Evolutionary conservation across 176 grass and related monocot species (phyloP), one percentile per base, ranked within the genome.

Genomic region (Aegilops bicornis): DNA sequence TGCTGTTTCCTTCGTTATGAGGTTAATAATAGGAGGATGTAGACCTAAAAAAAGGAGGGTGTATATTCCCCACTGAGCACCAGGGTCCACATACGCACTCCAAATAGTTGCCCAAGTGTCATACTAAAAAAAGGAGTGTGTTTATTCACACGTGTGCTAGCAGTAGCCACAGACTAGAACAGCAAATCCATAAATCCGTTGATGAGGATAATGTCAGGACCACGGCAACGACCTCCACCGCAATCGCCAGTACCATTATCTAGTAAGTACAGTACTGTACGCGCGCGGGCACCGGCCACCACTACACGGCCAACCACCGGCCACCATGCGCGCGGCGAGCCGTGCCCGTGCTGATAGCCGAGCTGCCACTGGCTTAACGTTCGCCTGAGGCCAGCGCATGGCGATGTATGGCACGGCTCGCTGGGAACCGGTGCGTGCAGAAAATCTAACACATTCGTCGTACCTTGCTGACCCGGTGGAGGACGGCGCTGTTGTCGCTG

Each of bases 401-500:
- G 40, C 40, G 40, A 42, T 42, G 40, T 10, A 42, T 42, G 40
- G 64, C 64, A 27, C 64, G 15, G 29, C 29, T 68, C 29, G 65
- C 65, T 20, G 30, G 43, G 52, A 59, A 22, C 7, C 20, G 19
- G 19, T 3, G 56, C 56, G 20, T 59, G 56, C 56, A 59, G 19
- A 22, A 3, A 22, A 59, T 3, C 19, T 22, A 59, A 1, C 2
- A 7, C 56, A 3, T 1, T 59, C 8, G 42, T 52, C 25, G 13
- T 76, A 92, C 93, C 93, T 92, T 92, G 86, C 64, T 90, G 73
- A 92, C 83, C 24, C 90, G 88, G 64, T 47, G 65, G 80, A 95
- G 69, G 40, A 92, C 14, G 6, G 73, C 10, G 43, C 15, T 52
- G 70, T 2, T 6, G 70, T 76, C 85, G 43, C 83, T 80, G 24